phyloP scores from a whole-genome alignment of 257 asterid genomes.

The Ligustrum vulgare region DNA sequence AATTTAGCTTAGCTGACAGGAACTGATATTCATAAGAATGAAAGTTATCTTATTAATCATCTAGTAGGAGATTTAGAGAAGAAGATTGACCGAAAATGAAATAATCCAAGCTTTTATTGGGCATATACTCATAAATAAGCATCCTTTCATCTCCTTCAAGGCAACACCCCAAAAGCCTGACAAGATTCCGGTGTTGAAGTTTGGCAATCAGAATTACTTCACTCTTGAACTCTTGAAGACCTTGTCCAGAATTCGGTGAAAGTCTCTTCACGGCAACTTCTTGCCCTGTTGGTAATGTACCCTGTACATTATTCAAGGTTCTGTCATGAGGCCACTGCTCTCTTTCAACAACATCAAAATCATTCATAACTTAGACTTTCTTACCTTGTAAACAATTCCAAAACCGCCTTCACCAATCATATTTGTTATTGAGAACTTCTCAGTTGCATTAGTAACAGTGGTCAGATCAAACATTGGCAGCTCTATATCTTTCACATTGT shows the following conservation, averaged over 20 bases:
- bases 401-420: not conserved
- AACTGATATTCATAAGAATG: not conserved
- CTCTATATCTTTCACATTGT: not conserved
- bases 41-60: too few species aligned
- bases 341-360: not conserved
- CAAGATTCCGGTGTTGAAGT: conserved; percentile 19
- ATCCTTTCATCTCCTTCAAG: not conserved
- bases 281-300: conserved; percentile 16
- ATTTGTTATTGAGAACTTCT: not conserved
- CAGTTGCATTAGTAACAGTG: not conserved
- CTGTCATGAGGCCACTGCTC: not conserved
- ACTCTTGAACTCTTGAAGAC: conserved; percentile 18
- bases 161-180: not conserved
- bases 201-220: conserved; percentile 22
- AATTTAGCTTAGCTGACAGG: too few species aligned
- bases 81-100: not conserved
- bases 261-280: conserved; percentile 26
- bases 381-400: not conserved
- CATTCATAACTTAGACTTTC: not conserved
- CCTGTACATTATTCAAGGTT: conserved; percentile 6
- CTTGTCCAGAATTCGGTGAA: conserved; percentile 27
- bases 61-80: not conserved
- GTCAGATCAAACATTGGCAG: not conserved
- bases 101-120: not conserved
- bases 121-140: not conserved